Conservation (phyloP, 1,284 basidiomycete species). For the Peniophora sp. region DNA sequence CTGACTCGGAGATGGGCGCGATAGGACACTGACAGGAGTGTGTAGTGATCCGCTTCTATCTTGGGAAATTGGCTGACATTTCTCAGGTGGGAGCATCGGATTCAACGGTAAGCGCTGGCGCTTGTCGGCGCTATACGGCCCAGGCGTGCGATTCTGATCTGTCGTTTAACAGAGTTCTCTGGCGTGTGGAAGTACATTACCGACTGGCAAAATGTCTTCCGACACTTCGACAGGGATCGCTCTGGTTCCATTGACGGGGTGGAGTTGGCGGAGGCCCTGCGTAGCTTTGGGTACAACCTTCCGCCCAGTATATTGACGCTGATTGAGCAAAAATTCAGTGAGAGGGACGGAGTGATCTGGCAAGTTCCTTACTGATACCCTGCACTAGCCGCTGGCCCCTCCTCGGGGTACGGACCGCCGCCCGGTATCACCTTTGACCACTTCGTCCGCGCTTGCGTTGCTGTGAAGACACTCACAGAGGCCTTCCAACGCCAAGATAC, state of each 20-base stretch:
- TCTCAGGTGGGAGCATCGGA: slow-evolving; percentile 50
- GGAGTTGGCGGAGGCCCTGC: slow-evolving; percentile 63
- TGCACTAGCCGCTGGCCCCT: slow-evolving; percentile 45
- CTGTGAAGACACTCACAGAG: slow-evolving; percentile 72
- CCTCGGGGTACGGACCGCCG: slow-evolving; percentile 48
- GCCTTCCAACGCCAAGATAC: slow-evolving; percentile 71
- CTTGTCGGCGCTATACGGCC: not conserved
- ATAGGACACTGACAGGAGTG: slow-evolving; percentile 63
- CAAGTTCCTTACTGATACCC: slow-evolving; percentile 1
- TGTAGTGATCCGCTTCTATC: too few species aligned
- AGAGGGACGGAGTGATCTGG: not conserved
- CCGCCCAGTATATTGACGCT: slow-evolving; percentile 53
- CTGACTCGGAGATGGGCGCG: too few species aligned
- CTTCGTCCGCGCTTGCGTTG: slow-evolving; percentile 76
- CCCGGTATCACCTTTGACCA: slow-evolving; percentile 80
- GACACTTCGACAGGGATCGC: slow-evolving; percentile 66
- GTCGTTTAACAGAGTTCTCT: slow-evolving; percentile 59
- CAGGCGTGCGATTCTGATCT: not conserved
- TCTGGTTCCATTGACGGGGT: slow-evolving; percentile 71
- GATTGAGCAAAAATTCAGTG: slow-evolving; percentile 74
- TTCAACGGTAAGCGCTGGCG: slow-evolving; percentile 41
- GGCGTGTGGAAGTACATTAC: slow-evolving; percentile 76
- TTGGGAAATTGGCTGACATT: too few species aligned
- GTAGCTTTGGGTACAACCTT: slow-evolving; percentile 71
- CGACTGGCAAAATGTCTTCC: slow-evolving; percentile 76